These are phyloP conservation scores for Sophora flavescens DNA, from an alignment of 306 rosid genomes.

Conservation along the genomic window DNA sequence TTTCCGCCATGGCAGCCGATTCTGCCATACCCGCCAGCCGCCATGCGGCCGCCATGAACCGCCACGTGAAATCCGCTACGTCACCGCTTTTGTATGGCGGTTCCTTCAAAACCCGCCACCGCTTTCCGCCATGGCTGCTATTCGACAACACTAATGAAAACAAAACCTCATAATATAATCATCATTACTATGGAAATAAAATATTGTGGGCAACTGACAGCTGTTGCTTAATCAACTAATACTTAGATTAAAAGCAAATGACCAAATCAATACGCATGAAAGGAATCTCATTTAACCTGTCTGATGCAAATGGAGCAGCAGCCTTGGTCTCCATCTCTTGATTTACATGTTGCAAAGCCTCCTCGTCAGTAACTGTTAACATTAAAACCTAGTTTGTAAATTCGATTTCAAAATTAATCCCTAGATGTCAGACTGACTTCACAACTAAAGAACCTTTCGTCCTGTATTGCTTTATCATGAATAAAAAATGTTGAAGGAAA, in stretches of 20 bases:
- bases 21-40: too few relatives aligned
- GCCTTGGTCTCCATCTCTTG: conserved; percentile 93
- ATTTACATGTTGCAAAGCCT: conserved; percentile 91
- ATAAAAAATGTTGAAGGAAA: conserved; percentile 31
- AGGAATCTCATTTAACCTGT: conserved; percentile 61
- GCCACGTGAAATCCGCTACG: too few relatives aligned
- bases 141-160: too few relatives aligned
- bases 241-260: conserved; percentile 1
- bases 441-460: conserved; percentile 38
- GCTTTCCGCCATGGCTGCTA: too few relatives aligned
- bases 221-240: not conserved
- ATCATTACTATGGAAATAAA: conserved; percentile 26
- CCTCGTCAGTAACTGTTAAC: conserved; percentile 86
- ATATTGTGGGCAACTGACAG: not conserved
- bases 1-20: too few relatives aligned
- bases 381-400: conserved; percentile 58
- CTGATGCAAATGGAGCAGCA: conserved; percentile 72
- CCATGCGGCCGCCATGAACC: too few relatives aligned
- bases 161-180: not conserved
- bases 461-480: conserved; percentile 42
- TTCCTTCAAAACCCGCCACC: too few relatives aligned
- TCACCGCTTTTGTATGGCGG: too few relatives aligned
- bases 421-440: not conserved
- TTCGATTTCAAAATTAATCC: conserved; percentile 42
- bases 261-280: conserved; percentile 11